Conservation (phyloP, 2,329 filamentous ascomycete genomes). For the Niveomyces coronatus region DNA sequence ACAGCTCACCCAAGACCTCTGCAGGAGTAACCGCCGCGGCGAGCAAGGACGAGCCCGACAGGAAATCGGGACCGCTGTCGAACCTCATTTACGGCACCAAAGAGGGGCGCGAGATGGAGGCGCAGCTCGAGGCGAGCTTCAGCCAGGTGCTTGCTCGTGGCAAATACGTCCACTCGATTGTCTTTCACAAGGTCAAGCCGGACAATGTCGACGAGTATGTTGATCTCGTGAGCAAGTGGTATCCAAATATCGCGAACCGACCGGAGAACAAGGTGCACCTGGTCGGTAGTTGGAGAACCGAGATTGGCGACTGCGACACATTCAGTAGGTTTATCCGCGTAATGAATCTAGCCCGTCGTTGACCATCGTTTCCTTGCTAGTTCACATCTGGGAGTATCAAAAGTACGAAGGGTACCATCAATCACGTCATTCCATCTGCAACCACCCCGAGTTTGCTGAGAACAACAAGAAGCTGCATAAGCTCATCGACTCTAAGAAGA, state of each 20-base stretch:
- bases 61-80: slow-evolving; percentile 63
- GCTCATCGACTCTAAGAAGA: slow-evolving; percentile 76
- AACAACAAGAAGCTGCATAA: slow-evolving; percentile 78
- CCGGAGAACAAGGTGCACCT: slow-evolving; percentile 90
- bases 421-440: slow-evolving; percentile 74
- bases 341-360: slow-evolving; percentile 8
- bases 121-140: slow-evolving; percentile 92
- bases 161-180: slow-evolving; percentile 97
- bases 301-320: slow-evolving; percentile 93
- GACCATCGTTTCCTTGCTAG: slow-evolving; percentile 38
- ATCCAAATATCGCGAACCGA: slow-evolving; percentile 75
- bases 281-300: slow-evolving; percentile 95
- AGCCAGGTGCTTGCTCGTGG: slow-evolving; percentile 88
- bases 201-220: slow-evolving; percentile 95
- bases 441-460: slow-evolving; percentile 70
- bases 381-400: slow-evolving; percentile 99
- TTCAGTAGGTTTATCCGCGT: slow-evolving; percentile 75
- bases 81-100: slow-evolving; percentile 95
- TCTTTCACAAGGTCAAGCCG: slow-evolving; percentile 90
- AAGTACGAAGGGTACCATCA: slow-evolving; percentile 92
- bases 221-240: slow-evolving; percentile 80
- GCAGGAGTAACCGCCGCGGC: slow-evolving; percentile 41
- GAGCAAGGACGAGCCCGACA: slow-evolving; percentile 41
- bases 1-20: slow-evolving; percentile 25
- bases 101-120: slow-evolving; percentile 86